These are phyloP conservation scores for Vachellia pachyceras DNA, from an alignment of 306 rosid genomes.

Conservation along the genomic window DNA sequence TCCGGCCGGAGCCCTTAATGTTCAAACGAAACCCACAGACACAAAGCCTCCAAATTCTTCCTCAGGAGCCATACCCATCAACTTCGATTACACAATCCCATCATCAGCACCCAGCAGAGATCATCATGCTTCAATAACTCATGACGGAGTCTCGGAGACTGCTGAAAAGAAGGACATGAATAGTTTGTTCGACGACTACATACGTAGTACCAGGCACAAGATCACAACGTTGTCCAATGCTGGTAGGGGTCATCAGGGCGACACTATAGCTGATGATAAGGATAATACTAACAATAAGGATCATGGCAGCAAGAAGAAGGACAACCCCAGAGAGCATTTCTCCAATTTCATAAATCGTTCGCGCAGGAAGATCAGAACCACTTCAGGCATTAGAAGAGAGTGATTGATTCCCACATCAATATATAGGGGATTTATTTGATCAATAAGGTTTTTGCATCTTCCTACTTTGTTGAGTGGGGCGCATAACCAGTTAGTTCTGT, in stretches of 20 bases:
- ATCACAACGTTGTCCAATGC: constrained; percentile 43
- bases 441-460: constrained; percentile 4
- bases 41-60: constrained; percentile 11
- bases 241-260: constrained; percentile 22
- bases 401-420: not conserved
- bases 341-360: constrained; percentile 51
- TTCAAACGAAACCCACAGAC: not conserved
- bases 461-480: constrained; percentile 11
- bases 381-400: constrained; percentile 44
- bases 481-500: not conserved
- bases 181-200: constrained; percentile 37
- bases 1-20: not conserved
- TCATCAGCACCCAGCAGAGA: not conserved
- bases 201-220: constrained; percentile 28
- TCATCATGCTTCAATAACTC: too few species aligned
- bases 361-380: constrained; percentile 45
- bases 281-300: constrained; percentile 1
- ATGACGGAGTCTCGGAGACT: not conserved
- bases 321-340: constrained; percentile 45
- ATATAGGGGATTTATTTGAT: constrained; percentile 18
- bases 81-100: constrained; percentile 40
- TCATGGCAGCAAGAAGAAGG: constrained; percentile 23
- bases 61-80: constrained; percentile 43
- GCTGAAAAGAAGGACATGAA: not conserved
- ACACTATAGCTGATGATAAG: constrained; percentile 16